phyloP scores from a whole-genome alignment of 306 rosid species.

The Benincasa hispida region DNA sequence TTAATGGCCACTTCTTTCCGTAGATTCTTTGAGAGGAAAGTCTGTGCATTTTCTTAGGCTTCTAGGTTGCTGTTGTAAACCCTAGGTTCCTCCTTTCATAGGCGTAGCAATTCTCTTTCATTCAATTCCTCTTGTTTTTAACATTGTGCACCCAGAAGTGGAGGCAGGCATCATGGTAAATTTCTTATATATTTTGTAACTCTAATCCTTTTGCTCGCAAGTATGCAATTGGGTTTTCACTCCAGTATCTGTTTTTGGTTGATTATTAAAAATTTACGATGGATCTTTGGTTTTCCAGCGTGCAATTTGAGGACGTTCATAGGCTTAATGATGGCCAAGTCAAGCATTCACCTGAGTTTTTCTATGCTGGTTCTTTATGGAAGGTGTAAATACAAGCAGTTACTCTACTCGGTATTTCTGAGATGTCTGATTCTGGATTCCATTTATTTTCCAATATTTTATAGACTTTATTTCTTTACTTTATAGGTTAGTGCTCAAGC shows the following conservation, averaged over 20 bases:
- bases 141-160: not conserved
- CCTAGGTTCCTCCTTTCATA: not conserved
- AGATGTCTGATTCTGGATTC: not conserved
- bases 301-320: slow-evolving; percentile 92
- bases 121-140: not conserved
- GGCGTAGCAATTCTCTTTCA: not conserved
- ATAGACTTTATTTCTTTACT: slow-evolving; percentile 19
- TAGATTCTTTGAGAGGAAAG: not conserved
- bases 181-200: not conserved
- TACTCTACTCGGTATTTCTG: slow-evolving; percentile 3
- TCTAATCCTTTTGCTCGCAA: not conserved
- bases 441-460: not conserved
- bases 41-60: not conserved
- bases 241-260: not conserved
- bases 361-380: slow-evolving; percentile 97
- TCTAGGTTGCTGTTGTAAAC: not conserved
- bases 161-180: not conserved
- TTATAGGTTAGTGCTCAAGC: slow-evolving; percentile 92
- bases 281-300: slow-evolving; percentile 40
- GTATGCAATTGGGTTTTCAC: not conserved
- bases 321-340: slow-evolving; percentile 98
- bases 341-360: slow-evolving; percentile 87
- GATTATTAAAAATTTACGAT: not conserved
- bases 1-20: not conserved
- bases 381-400: slow-evolving; percentile 48